Evolutionary conservation across 306 rosid genomes (phyloP).

Genomic region (Amphicarpaea edgeworthii): DNA sequence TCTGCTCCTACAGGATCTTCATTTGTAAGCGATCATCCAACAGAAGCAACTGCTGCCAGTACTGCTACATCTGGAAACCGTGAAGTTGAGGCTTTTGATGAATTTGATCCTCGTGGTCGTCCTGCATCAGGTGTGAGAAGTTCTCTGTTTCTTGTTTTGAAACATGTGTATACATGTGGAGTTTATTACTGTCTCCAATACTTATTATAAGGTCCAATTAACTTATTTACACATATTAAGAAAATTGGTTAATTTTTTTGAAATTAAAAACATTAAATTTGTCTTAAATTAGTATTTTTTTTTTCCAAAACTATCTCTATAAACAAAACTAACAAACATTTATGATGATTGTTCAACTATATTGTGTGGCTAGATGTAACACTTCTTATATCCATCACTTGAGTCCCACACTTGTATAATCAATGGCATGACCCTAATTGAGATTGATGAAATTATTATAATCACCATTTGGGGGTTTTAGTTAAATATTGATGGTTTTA

Average conservation of each 20-base stretch:
- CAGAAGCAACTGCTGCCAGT: conserved; percentile 51
- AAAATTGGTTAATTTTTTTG: too few relatives aligned
- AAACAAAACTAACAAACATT: too few relatives aligned
- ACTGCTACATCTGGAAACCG: conserved; percentile 51
- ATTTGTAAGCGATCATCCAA: conserved; percentile 47
- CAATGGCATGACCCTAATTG: not conserved
- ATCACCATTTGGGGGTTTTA: conserved; percentile 26
- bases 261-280: too few relatives aligned
- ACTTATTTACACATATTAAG: too few relatives aligned
- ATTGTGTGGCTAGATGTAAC: not conserved
- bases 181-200: too few relatives aligned
- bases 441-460: conserved; percentile 7
- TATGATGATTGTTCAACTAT: conserved; percentile 13
- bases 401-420: conserved; percentile 7
- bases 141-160: not conserved
- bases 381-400: not conserved
- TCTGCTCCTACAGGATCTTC: conserved; percentile 61
- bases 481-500: conserved; percentile 20
- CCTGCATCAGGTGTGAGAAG: conserved; percentile 59
- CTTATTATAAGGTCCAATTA: too few relatives aligned
- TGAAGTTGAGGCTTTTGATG: conserved; percentile 67
- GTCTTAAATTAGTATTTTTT: too few relatives aligned
- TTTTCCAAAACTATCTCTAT: too few relatives aligned
- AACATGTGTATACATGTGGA: not conserved
- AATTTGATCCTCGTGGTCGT: conserved; percentile 85